These are phyloP conservation scores for Trebouxiophyceae sp. DNA, from an alignment of 163 green algal species.

Conservation along the genomic window DNA sequence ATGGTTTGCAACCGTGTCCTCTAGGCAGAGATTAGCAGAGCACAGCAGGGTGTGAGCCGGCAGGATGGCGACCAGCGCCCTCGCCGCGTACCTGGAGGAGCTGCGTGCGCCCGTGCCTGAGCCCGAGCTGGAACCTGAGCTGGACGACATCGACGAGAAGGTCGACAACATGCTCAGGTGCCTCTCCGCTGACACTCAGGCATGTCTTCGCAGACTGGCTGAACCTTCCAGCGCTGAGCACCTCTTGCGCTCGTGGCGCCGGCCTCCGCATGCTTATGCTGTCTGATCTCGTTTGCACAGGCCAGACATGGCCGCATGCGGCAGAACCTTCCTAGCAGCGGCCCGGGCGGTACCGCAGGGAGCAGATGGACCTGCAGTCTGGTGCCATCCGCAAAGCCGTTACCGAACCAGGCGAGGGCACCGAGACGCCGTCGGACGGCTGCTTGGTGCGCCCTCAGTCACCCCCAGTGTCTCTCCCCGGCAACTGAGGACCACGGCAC, in stretches of 20 bases:
- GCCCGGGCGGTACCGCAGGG: conserved; percentile 30
- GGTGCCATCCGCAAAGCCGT: conserved; percentile 48
- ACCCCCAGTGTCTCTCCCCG: not conserved
- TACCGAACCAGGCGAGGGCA: conserved; percentile 33
- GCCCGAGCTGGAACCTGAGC: conserved; percentile 25
- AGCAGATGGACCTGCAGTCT: conserved; percentile 52
- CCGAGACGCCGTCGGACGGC: conserved; percentile 22
- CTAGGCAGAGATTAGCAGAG: too few species aligned
- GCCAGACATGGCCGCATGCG: too few species aligned
- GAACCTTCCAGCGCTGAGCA: not conserved
- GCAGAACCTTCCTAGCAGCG: too few species aligned
- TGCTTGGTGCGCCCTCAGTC: conserved; percentile 32
- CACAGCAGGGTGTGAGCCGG: too few species aligned
- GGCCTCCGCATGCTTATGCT: not conserved
- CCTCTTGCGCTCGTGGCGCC: not conserved
- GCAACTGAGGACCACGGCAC: not conserved
- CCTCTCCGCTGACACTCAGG: not conserved
- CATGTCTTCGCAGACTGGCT: not conserved
- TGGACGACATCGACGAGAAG: conserved; percentile 35
- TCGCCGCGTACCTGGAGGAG: too few species aligned
- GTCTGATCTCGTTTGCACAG: not conserved
- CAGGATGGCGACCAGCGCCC: too few species aligned
- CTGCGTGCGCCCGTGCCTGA: not conserved
- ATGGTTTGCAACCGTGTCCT: too few species aligned
- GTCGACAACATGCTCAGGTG: conserved; percentile 34